Evolutionary conservation across 805 yeast genomes (phyloP).

Genomic region (Huiozyma naganishii): DNA sequence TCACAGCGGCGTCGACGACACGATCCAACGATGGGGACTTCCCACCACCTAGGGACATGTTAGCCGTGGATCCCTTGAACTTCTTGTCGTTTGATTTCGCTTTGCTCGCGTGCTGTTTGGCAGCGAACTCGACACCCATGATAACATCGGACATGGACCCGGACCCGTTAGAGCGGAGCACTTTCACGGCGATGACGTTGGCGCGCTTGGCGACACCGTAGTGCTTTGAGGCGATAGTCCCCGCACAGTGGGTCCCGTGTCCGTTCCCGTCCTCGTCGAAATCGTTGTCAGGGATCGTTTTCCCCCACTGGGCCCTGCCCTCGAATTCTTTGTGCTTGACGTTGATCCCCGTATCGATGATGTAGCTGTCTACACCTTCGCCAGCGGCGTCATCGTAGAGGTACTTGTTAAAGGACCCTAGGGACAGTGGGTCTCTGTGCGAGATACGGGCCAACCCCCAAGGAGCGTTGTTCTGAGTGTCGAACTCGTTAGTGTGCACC

Average conservation of each 20-base stretch:
- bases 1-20: conserved; percentile 84
- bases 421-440: conserved; percentile 60
- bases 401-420: conserved; percentile 65
- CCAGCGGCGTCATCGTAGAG: conserved; percentile 65
- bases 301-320: conserved; percentile 82
- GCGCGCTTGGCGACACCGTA: conserved; percentile 84
- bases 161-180: conserved; percentile 69
- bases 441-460: conserved; percentile 93
- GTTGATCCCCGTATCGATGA: conserved; percentile 84
- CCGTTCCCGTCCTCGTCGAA: conserved; percentile 76
- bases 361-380: conserved; percentile 74
- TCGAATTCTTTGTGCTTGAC: conserved; percentile 65
- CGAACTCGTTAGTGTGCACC: conserved; percentile 53
- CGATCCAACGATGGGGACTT: conserved; percentile 75
- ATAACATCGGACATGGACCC: conserved; percentile 79
- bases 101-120: conserved; percentile 52
- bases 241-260: conserved; percentile 97
- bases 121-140: conserved; percentile 78
- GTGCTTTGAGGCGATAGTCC: conserved; percentile 71
- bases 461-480: conserved; percentile 74
- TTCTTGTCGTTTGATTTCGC: conserved; percentile 44
- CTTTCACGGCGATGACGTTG: conserved; percentile 71
- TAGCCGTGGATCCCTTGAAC: conserved; percentile 78
- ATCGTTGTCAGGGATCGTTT: conserved; percentile 64
- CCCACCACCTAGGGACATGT: conserved; percentile 94